phyloP scores from a whole-genome alignment of 2,329 filamentous ascomycete genomes.

The Trichoderma sp. region DNA sequence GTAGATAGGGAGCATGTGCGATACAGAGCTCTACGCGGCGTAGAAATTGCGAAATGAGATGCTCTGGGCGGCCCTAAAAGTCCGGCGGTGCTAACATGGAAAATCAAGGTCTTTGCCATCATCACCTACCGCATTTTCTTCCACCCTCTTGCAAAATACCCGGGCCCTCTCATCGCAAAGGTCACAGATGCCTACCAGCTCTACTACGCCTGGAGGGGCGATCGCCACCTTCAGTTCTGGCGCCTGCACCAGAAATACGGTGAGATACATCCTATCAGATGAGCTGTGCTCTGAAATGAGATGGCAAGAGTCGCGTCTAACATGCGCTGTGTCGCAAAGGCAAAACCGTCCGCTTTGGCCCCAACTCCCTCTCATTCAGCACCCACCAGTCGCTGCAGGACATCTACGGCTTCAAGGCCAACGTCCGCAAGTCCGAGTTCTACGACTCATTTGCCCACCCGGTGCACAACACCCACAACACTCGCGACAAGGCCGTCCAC shows the following conservation, averaged over 20 bases:
- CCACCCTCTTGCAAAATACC: constrained; percentile 66
- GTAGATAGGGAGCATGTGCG: not conserved
- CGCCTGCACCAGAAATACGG: constrained; percentile 72
- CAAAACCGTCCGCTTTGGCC: constrained; percentile 73
- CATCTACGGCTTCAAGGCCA: constrained; percentile 65
- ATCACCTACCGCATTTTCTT: constrained; percentile 61
- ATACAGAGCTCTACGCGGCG: not conserved
- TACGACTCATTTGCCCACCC: constrained; percentile 74
- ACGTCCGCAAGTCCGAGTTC: constrained; percentile 69
- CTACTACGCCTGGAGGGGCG: constrained; percentile 74
- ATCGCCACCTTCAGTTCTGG: constrained; percentile 73
- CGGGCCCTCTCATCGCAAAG: constrained; percentile 64
- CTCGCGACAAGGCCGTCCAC: constrained; percentile 67
- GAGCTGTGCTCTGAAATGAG: constrained; percentile 14
- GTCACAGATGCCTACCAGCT: constrained; percentile 66
- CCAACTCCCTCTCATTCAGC: constrained; percentile 78
- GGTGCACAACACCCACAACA: constrained; percentile 71
- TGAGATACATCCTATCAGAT: constrained; percentile 32
- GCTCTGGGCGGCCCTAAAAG: not conserved
- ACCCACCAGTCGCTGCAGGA: constrained; percentile 66
- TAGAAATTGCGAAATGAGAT: not conserved
- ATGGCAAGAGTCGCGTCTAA: not conserved
- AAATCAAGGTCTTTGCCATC: constrained; percentile 42
- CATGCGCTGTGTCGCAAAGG: constrained; percentile 41
- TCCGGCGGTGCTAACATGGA: not conserved